A percentile compares a stretch with the other conserved stretches of the same genome.
Evolutionary conservation across 495 filamentous ascomycete species (phyloP).

Genomic region (Penicillium bovifimosum): DNA sequence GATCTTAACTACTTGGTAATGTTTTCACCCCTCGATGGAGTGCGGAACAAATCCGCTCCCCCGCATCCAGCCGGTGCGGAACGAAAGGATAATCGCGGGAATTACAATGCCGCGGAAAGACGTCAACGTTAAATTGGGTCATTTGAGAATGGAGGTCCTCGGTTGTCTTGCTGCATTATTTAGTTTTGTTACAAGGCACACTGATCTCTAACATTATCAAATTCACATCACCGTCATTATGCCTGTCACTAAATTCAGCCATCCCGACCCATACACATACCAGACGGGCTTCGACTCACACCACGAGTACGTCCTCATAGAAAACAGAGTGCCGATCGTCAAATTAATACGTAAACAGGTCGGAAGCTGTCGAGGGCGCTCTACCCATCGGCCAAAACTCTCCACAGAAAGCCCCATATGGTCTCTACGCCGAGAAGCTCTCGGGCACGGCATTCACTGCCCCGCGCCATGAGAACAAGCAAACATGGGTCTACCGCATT

Average conservation of each 20-base stretch:
- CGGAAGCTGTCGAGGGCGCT: constrained; percentile 53
- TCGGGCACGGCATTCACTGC: constrained; percentile 93
- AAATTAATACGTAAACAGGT: constrained; percentile 19
- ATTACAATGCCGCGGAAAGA: neutral
- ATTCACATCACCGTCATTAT: constrained; percentile 24
- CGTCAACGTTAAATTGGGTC: neutral
- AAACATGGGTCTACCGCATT: constrained; percentile 92
- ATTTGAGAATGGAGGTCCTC: neutral
- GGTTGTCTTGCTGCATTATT: neutral
- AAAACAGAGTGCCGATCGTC: neutral
- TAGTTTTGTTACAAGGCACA: constrained; percentile 1
- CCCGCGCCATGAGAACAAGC: constrained; percentile 80
- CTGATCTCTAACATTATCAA: constrained; percentile 2
- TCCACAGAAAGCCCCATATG: constrained; percentile 78
- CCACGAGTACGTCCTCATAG: constrained; percentile 44
- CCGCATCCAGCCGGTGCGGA: constrained; percentile 25
- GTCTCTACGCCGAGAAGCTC: constrained; percentile 88
- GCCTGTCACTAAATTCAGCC: constrained; percentile 52
- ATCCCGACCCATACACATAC: constrained; percentile 53
- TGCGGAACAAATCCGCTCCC: constrained; percentile 28
- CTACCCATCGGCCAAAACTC: constrained; percentile 72
- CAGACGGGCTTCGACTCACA: constrained; percentile 55
- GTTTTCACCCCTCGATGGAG: constrained; percentile 2
- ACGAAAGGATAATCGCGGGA: constrained; percentile 19
- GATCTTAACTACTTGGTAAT: constrained; percentile 6